phyloP scores from a whole-genome alignment of 2,329 filamentous ascomycete genomes.

The Nigrospora sphaerica region DNA sequence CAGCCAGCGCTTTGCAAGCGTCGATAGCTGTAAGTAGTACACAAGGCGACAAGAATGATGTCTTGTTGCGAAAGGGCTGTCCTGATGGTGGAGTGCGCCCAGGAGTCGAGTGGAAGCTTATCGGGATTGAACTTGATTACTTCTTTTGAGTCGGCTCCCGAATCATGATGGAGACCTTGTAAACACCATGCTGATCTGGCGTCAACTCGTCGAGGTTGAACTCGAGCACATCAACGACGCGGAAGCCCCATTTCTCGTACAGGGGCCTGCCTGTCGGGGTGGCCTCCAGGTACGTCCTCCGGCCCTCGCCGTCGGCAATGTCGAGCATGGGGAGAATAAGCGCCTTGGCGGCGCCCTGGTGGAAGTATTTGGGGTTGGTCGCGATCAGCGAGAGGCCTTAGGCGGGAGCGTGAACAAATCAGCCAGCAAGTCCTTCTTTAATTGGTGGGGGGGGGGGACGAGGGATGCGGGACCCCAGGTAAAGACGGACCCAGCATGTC shows the following conservation, averaged over 20 bases:
- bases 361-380: slow-evolving; percentile 25
- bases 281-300: slow-evolving; percentile 29
- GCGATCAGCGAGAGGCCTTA: slow-evolving; percentile 28
- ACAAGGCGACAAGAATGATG: too few relatives aligned
- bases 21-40: too few relatives aligned
- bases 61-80: too few relatives aligned
- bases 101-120: too few relatives aligned
- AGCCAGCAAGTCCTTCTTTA: background rate
- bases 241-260: slow-evolving; percentile 30
- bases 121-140: slow-evolving; percentile 9
- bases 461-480: background rate
- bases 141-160: slow-evolving; percentile 14
- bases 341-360: slow-evolving; percentile 25
- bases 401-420: background rate
- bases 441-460: background rate
- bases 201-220: slow-evolving; percentile 15
- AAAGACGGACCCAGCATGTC: slow-evolving; percentile 24
- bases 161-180: slow-evolving; percentile 19
- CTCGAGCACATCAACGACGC: slow-evolving; percentile 21
- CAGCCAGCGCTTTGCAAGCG: too few relatives aligned
- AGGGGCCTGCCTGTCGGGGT: slow-evolving; percentile 25
- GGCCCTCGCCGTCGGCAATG: slow-evolving; percentile 23
- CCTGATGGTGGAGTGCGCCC: too few relatives aligned
- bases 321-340: slow-evolving; percentile 26
- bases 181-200: slow-evolving; percentile 6